Evolutionary conservation across 169 alveolate genomes (phyloP).

Genomic region (Cryptosporidium ubiquitum): DNA sequence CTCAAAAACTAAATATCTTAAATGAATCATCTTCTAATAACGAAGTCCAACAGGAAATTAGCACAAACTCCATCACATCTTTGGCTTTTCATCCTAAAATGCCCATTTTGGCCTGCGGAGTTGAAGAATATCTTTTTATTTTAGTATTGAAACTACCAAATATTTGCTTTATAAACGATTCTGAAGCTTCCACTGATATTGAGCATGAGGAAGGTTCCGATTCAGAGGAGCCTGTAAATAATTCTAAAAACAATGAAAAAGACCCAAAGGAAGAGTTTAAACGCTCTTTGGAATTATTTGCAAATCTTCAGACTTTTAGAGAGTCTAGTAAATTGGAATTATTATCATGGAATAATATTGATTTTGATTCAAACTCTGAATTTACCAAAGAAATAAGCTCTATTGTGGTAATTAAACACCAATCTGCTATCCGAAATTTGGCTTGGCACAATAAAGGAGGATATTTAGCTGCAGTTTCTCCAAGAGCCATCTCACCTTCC

Average conservation of each 20-base stretch:
- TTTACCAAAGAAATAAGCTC: conserved; percentile 23
- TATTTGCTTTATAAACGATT: conserved; percentile 4
- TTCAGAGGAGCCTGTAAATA: neutral
- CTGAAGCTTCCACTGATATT: conserved; percentile 34
- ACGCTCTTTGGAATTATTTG: conserved; percentile 72
- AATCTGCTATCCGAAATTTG: conserved; percentile 78
- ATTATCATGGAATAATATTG: conserved; percentile 14
- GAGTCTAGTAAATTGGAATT: neutral
- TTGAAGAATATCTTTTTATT: conserved; percentile 44
- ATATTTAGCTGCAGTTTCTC: conserved; percentile 84
- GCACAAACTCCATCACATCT: conserved; percentile 11
- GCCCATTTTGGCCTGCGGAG: conserved; percentile 65
- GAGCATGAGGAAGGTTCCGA: conserved; percentile 11
- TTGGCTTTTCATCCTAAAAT: conserved; percentile 55
- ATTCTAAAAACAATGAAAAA: conserved; percentile 23
- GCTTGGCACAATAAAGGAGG: conserved; percentile 89
- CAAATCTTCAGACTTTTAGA: neutral
- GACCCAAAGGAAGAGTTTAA: conserved; percentile 78
- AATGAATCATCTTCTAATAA: neutral
- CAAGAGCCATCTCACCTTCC: conserved; percentile 81
- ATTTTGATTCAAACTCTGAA: neutral
- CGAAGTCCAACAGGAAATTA: neutral
- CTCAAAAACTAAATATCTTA: conserved; percentile 54
- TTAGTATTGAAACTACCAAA: conserved; percentile 31
- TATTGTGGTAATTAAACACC: conserved; percentile 75